Conservation (phyloP, 192 early-diverging fungal genomes). For the Podila verticillata region DNA sequence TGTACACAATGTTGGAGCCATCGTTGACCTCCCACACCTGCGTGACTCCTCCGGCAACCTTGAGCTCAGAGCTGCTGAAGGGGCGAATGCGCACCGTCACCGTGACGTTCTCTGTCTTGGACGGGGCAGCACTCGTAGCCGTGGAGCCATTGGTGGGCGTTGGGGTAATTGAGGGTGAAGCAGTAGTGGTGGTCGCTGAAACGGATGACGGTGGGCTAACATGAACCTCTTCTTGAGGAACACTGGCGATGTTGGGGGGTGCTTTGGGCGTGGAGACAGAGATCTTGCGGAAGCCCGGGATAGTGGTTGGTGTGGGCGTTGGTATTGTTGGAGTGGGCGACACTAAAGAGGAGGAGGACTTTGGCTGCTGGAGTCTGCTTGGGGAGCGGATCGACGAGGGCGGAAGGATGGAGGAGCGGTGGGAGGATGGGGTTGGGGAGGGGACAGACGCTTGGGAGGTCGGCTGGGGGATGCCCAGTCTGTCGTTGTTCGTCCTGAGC, state of each 20-base stretch:
- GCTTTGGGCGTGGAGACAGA: constrained; percentile 20
- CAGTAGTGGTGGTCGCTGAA: background rate
- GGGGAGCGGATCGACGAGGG: constrained; percentile 4
- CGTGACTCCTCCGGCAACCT: constrained; percentile 52
- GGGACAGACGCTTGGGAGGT: constrained; percentile 12
- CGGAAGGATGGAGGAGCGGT: constrained; percentile 25
- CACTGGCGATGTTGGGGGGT: background rate
- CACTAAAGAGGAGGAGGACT: background rate
- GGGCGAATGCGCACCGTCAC: constrained; percentile 82
- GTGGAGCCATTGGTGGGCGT: background rate
- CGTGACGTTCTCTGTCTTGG: constrained; percentile 63
- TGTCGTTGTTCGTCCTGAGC: constrained; percentile 12
- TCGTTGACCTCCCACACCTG: constrained; percentile 54
- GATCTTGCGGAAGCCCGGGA: constrained; percentile 7
- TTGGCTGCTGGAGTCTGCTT: constrained; percentile 13
- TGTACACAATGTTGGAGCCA: constrained; percentile 25
- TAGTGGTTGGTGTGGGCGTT: background rate
- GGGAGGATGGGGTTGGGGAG: background rate
- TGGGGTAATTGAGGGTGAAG: background rate
- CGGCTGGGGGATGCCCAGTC: constrained; percentile 9
- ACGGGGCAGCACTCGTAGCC: background rate
- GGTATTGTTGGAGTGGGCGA: background rate
- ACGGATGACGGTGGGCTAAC: background rate
- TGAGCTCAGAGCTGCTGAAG: constrained; percentile 67
- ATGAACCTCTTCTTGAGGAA: background rate